Conservation (phyloP, 163 green algal species). For the Scenedesmus sp. region DNA sequence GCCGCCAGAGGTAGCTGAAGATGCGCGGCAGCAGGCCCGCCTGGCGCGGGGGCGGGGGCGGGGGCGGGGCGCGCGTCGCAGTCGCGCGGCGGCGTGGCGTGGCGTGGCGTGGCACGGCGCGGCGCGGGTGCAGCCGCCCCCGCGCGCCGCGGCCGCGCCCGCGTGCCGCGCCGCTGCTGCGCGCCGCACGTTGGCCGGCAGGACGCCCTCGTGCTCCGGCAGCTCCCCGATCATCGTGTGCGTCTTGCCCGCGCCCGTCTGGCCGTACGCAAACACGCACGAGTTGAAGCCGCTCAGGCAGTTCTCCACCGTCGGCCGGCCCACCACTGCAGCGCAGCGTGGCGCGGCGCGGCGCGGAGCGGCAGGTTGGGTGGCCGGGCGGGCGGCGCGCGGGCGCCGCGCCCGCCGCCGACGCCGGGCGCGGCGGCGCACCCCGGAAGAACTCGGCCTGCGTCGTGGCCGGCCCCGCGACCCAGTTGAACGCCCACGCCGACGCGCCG, state of each 20-base stretch:
- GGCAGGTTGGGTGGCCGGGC: neutral
- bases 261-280: constrained; percentile 84
- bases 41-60: too few species aligned
- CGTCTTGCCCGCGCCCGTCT: constrained; percentile 85
- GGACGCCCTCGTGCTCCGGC: neutral
- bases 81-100: too few species aligned
- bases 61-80: too few species aligned
- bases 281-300: constrained; percentile 68
- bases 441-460: constrained; percentile 37
- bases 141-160: too few species aligned
- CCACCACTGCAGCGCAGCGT: constrained; percentile 44
- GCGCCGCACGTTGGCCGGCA: constrained; percentile 27
- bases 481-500: constrained; percentile 17
- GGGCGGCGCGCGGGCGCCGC: too few species aligned
- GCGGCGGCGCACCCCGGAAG: constrained; percentile 30
- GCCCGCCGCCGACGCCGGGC: neutral
- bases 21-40: constrained; percentile 37
- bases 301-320: constrained; percentile 38
- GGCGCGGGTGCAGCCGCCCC: neutral
- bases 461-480: constrained; percentile 40
- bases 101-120: too few species aligned
- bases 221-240: constrained; percentile 74
- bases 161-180: too few species aligned
- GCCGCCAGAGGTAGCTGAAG: constrained; percentile 34
- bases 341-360: too few species aligned